Conservation (phyloP, 768 basidiomycete genomes). For the Filobasidium wieringae region DNA sequence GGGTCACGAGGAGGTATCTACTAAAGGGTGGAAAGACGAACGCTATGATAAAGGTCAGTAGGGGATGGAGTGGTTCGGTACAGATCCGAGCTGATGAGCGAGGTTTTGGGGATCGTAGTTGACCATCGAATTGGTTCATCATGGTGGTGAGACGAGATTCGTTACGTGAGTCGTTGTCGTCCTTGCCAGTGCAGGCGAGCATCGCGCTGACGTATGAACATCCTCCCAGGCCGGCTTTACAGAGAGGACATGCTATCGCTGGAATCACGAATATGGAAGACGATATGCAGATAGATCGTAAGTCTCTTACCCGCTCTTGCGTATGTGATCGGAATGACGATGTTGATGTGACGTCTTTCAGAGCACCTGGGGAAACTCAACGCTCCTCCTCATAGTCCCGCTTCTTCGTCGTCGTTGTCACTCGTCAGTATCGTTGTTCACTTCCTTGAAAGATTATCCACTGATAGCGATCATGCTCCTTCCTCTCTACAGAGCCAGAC, state of each 20-base stretch:
- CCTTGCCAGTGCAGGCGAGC: neutral
- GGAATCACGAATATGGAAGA: constrained; percentile 1
- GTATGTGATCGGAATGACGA: neutral
- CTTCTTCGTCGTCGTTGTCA: constrained; percentile 5
- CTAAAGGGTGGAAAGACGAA: constrained; percentile 15
- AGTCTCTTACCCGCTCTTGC: neutral
- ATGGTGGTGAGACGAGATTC: constrained; percentile 8
- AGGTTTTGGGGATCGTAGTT: neutral
- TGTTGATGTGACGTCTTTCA: neutral
- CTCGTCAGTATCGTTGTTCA: no score
- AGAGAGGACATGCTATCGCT: constrained; percentile 10
- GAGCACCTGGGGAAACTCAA: neutral
- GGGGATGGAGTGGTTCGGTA: neutral
- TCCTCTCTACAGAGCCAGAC: neutral
- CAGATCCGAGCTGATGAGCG: neutral
- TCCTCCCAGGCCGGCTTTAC: constrained; percentile 4
- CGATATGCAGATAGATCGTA: constrained; percentile 1
- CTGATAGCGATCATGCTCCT: neutral
- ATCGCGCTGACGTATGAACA: neutral
- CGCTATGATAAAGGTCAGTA: constrained; percentile 14
- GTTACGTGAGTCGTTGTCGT: constrained; percentile 1
- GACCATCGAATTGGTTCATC: constrained; percentile 13
- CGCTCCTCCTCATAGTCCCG: neutral
- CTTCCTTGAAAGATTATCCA: no score
- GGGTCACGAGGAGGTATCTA: constrained; percentile 14